Percentiles rank a stretch among this genome's conserved stretches.
Conservation (phyloP, 164 flowering plant genomes). For the Berberis thunbergii region DNA sequence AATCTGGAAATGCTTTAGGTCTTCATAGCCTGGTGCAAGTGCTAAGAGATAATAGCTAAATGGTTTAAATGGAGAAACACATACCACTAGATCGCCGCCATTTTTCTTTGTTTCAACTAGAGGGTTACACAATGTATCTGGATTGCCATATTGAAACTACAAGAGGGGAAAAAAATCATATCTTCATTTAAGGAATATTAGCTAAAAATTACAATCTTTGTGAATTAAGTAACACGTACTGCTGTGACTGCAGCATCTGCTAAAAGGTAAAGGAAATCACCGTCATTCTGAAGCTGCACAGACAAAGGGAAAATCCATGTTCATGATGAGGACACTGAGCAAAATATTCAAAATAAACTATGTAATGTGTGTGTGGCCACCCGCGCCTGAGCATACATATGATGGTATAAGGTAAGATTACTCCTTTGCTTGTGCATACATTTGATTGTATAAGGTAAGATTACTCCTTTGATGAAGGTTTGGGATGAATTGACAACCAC, state of each 20-base stretch:
- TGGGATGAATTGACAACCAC: too few species aligned
- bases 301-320: slow-evolving; percentile 8
- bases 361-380: not conserved
- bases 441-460: too few species aligned
- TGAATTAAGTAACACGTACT: slow-evolving; percentile 26
- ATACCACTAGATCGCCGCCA: slow-evolving; percentile 79
- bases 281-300: slow-evolving; percentile 69
- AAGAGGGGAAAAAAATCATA: slow-evolving; percentile 1
- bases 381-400: too few species aligned
- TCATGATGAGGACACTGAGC: not conserved
- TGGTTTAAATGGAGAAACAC: slow-evolving; percentile 13
- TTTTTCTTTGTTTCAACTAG: slow-evolving; percentile 67
- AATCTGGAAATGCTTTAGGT: not conserved
- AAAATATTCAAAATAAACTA: not conserved
- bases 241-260: slow-evolving; percentile 92
- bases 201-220: not conserved
- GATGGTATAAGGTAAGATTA: too few species aligned
- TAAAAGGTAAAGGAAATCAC: slow-evolving; percentile 77
- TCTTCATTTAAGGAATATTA: not conserved
- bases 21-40: not conserved
- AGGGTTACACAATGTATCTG: slow-evolving; percentile 72
- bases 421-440: too few species aligned
- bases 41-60: not conserved
- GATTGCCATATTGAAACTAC: slow-evolving; percentile 98
- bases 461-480: too few species aligned